Percentiles rank a stretch among this genome's conserved stretches.
Evolutionary conservation across 495 filamentous ascomycete species (phyloP).

Genomic region (Neurospora pannonica): DNA sequence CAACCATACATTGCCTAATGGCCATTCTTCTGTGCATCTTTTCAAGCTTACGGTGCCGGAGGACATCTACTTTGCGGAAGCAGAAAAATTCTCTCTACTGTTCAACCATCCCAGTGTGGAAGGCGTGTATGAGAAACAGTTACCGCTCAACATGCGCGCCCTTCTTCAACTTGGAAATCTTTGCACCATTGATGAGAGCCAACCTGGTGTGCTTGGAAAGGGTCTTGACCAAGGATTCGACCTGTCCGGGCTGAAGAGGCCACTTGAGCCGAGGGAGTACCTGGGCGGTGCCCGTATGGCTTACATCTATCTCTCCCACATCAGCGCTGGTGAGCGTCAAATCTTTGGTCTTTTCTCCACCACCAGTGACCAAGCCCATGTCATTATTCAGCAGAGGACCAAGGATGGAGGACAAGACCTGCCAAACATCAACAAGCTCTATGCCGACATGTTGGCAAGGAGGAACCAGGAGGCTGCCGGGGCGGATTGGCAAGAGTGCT

Average conservation of each 20-base stretch:
- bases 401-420: slow-evolving; percentile 67
- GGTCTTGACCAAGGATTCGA: slow-evolving; percentile 93
- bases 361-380: slow-evolving; percentile 63
- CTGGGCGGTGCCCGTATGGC: slow-evolving; percentile 57
- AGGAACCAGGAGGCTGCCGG: slow-evolving; percentile 57
- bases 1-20: slow-evolving; percentile 85
- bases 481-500: slow-evolving; percentile 63
- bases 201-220: slow-evolving; percentile 83
- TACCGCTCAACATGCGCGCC: slow-evolving; percentile 75
- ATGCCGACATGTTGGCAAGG: slow-evolving; percentile 61
- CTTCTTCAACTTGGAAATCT: slow-evolving; percentile 80
- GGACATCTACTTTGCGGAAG: slow-evolving; percentile 73
- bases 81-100: slow-evolving; percentile 67
- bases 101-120: slow-evolving; percentile 93
- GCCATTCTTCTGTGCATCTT: slow-evolving; percentile 84
- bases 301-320: slow-evolving; percentile 87
- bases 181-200: slow-evolving; percentile 91
- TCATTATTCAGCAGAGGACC: slow-evolving; percentile 72
- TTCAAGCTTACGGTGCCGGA: slow-evolving; percentile 90
- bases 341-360: slow-evolving; percentile 92
- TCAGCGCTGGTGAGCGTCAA: slow-evolving; percentile 80
- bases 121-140: slow-evolving; percentile 89
- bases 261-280: slow-evolving; percentile 60
- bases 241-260: slow-evolving; percentile 60
- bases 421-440: slow-evolving; percentile 86